Evolutionary conservation across 2,329 filamentous ascomycete genomes (phyloP), one percentile per base, ranked within the genome.

Genomic region (Biscogniauxia marginata): DNA sequence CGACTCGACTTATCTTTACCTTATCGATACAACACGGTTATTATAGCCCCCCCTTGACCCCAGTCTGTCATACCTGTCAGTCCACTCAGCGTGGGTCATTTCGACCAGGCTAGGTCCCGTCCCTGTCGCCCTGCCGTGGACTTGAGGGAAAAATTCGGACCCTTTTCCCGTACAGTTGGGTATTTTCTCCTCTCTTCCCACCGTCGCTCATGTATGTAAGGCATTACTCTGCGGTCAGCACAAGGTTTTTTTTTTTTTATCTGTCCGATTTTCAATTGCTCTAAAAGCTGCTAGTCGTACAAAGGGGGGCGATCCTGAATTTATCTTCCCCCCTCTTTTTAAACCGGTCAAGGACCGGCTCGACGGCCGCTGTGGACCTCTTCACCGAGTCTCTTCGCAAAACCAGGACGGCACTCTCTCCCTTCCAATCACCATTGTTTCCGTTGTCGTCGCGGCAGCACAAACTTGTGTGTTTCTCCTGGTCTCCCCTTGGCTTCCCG

Each of bases 331-430:
- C 63, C 67, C 66, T 62, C 66, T 68, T 65, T 69, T 68, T 68
- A 67, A 69, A 69, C 66, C 67, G 67, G 67, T 69, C 66, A 69
- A 61, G 61, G 59, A 63, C 66, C 64, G 63, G 64, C 57, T 69
- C 63, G 63, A 66, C 66, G 61, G 59, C 62, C 62, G 65, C 61
- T 59, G 57, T 58, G 53, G 55, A 66, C 56, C 63, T 70, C 64
- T 60, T 70, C 67, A 70, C 67, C 67, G 67, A 70, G 67, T 68
- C 63, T 63, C 59, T 62, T 59, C 58, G 59, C 56, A 49, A 57
- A 50, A 49, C 53, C 58, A 63, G 45, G 63, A 52, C 64, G 55
- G 61, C 61, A 57, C 59, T 53, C 55, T 55, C 55, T 55, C 46
- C 54, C 62, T 68, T 69, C 67, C 66, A 70, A 70, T 70, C 67